Conservation (phyloP, 345 rosid species). For the Citrus unshiu region DNA sequence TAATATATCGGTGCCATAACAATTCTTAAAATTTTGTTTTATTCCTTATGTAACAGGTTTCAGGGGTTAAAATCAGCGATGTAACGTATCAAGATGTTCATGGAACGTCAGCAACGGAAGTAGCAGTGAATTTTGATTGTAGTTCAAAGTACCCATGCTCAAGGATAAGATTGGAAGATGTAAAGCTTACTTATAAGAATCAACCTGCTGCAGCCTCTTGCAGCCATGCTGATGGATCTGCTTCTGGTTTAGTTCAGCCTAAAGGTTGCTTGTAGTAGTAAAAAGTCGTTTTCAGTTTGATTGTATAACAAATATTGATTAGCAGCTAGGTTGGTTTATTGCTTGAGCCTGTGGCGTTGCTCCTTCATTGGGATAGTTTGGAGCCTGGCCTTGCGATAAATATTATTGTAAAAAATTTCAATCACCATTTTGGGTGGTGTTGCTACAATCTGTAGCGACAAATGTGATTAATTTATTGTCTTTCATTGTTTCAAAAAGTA, state of each 20-base stretch:
- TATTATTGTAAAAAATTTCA: background rate
- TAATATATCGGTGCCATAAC: background rate
- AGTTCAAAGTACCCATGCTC: slow-evolving; percentile 50
- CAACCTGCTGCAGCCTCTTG: slow-evolving; percentile 39
- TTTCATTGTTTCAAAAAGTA: background rate
- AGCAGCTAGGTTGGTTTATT: background rate
- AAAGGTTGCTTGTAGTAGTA: slow-evolving; percentile 23
- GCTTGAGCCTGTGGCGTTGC: background rate
- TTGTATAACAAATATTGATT: background rate
- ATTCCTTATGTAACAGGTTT: slow-evolving; percentile 25
- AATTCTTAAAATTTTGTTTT: background rate
- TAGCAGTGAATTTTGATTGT: slow-evolving; percentile 65
- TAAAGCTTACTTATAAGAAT: slow-evolving; percentile 41
- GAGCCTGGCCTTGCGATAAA: background rate
- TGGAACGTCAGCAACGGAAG: slow-evolving; percentile 60
- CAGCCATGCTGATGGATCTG: slow-evolving; percentile 29
- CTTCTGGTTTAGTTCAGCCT: slow-evolving; percentile 32
- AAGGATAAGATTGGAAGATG: slow-evolving; percentile 44
- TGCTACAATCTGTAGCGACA: background rate
- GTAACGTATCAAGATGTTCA: slow-evolving; percentile 50
- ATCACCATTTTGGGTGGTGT: background rate
- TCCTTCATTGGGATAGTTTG: background rate
- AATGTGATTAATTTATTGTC: background rate
- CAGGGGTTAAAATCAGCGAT: slow-evolving; percentile 55
- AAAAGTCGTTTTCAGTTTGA: background rate